Conservation (phyloP, 1,284 basidiomycete genomes). For the Naganishia liquefaciens region DNA sequence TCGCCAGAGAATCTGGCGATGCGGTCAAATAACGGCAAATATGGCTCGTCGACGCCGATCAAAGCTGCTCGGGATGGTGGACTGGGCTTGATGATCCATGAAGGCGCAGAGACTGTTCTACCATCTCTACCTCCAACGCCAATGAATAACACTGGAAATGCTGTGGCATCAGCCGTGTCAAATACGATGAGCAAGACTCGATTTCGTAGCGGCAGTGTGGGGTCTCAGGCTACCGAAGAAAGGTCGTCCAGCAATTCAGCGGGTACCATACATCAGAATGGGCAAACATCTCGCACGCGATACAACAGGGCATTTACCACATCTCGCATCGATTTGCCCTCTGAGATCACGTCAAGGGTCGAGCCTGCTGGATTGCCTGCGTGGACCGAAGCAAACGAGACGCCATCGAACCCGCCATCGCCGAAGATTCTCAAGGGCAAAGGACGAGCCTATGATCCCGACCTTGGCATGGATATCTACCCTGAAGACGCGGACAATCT, state of each 20-base stretch:
- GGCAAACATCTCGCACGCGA: conserved; percentile 13
- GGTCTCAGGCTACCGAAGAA: conserved; percentile 5
- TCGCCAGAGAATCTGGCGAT: background rate
- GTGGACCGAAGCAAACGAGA: conserved; percentile 14
- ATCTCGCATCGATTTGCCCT: conserved; percentile 15
- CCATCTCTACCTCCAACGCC: conserved; percentile 5
- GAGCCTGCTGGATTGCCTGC: conserved; percentile 1
- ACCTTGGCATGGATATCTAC: conserved; percentile 1
- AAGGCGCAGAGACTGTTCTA: background rate
- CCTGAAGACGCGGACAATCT: background rate
- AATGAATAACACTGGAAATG: conserved; percentile 4
- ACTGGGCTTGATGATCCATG: conserved; percentile 3
- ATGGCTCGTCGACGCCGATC: background rate
- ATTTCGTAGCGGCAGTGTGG: conserved; percentile 23
- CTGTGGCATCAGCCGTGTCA: conserved; percentile 11
- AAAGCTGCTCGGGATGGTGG: conserved; percentile 8
- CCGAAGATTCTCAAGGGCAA: conserved; percentile 1
- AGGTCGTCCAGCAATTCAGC: background rate
- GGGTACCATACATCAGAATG: background rate
- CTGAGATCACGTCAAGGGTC: background rate
- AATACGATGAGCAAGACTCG: conserved; percentile 19
- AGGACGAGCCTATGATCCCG: conserved; percentile 3
- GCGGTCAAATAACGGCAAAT: background rate
- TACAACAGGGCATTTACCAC: conserved; percentile 20
- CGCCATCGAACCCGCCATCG: conserved; percentile 15